These are phyloP conservation scores for Cardamine occulta DNA, from an alignment of 345 rosid genomes.

Conservation along the genomic window DNA sequence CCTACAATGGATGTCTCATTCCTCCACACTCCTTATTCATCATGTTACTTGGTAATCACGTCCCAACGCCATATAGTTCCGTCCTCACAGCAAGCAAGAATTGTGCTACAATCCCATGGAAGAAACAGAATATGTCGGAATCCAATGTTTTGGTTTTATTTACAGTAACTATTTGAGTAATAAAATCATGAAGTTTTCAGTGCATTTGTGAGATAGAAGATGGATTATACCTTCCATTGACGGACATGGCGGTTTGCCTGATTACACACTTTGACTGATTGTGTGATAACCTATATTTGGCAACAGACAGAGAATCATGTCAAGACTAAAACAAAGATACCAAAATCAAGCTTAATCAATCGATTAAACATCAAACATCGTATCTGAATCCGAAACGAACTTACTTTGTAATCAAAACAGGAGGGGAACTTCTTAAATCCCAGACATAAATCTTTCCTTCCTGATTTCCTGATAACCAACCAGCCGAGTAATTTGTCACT, in stretches of 20 bases:
- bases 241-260: conserved; percentile 95
- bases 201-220: conserved; percentile 8
- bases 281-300: conserved; percentile 70
- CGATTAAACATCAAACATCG: conserved; percentile 3
- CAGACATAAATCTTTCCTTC: conserved; percentile 96
- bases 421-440: conserved; percentile 94
- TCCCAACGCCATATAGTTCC: conserved; percentile 99
- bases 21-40: conserved; percentile 13
- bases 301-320: conserved; percentile 34
- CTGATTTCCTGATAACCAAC: conserved; percentile 70
- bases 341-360: conserved; percentile 8
- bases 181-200: background rate
- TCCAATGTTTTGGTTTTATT: conserved; percentile 11
- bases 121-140: background rate
- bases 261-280: conserved; percentile 76
- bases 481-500: conserved; percentile 3
- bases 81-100: conserved; percentile 91
- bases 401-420: conserved; percentile 84
- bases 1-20: conserved; percentile 13
- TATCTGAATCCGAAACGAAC: conserved; percentile 14
- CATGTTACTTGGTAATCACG: conserved; percentile 44
- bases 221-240: conserved; percentile 75
- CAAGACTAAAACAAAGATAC: conserved; percentile 28
- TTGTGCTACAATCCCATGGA: conserved; percentile 64
- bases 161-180: conserved; percentile 1